Conservation (phyloP, 2,329 filamentous ascomycete species). For the Nemania sp. region DNA sequence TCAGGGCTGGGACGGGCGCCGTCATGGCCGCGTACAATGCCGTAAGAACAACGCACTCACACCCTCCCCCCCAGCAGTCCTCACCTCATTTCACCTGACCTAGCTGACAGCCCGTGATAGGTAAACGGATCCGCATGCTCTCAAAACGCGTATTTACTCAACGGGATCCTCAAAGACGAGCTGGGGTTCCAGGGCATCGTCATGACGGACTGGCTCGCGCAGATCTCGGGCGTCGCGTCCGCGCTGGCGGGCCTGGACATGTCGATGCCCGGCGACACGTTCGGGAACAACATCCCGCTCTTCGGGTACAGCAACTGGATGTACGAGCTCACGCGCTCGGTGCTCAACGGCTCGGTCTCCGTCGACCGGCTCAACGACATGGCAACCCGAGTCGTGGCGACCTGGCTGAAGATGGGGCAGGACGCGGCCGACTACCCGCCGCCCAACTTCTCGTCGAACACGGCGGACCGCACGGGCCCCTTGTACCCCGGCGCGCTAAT, state of each 20-base stretch:
- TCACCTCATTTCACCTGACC: not conserved
- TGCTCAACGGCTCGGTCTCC: constrained; percentile 62
- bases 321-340: constrained; percentile 56
- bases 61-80: not conserved
- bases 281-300: constrained; percentile 50
- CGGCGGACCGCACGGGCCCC: constrained; percentile 56
- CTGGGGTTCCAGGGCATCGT: constrained; percentile 73
- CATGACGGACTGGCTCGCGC: constrained; percentile 76
- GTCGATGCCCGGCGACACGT: constrained; percentile 63
- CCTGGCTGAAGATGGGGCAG: constrained; percentile 64
- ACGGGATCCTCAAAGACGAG: constrained; percentile 73
- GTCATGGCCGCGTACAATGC: constrained; percentile 85
- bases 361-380: constrained; percentile 60
- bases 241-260: constrained; percentile 75
- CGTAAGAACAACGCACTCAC: constrained; percentile 33
- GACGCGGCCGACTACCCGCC: constrained; percentile 57
- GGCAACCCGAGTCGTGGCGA: constrained; percentile 60
- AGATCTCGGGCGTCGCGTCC: constrained; percentile 73
- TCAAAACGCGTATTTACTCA: constrained; percentile 70
- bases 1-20: constrained; percentile 76
- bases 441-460: constrained; percentile 65
- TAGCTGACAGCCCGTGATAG: constrained; percentile 39
- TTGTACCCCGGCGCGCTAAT: constrained; percentile 62
- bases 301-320: constrained; percentile 59
- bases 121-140: constrained; percentile 69